These are phyloP conservation scores for Magnusiomyces magnusii DNA, from an alignment of 1,139 yeast species.

Conservation along the genomic window DNA sequence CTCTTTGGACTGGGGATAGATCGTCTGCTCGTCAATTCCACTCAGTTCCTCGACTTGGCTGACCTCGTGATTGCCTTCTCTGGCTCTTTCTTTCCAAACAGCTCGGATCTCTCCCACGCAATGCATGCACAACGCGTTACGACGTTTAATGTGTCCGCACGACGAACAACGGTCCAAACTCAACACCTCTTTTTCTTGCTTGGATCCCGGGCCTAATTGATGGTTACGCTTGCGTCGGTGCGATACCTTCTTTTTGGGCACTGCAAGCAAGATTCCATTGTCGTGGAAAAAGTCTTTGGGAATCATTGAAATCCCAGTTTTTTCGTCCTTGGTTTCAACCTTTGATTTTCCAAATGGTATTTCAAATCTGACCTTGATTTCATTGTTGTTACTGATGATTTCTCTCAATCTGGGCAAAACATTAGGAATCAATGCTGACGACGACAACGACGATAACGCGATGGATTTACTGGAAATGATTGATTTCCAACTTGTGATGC, in stretches of 20 bases:
- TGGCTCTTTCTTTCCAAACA: constrained; percentile 52
- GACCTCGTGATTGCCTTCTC: constrained; percentile 19
- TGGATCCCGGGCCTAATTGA: constrained; percentile 74
- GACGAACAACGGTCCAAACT: constrained; percentile 89
- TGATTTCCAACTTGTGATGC: not conserved
- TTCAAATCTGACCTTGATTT: constrained; percentile 13
- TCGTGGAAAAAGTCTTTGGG: constrained; percentile 12
- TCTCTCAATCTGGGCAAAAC: constrained; percentile 20
- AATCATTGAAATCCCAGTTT: constrained; percentile 6
- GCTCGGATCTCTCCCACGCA: constrained; percentile 77
- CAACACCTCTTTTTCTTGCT: constrained; percentile 66
- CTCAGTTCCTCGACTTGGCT: constrained; percentile 44
- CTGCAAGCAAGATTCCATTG: constrained; percentile 68
- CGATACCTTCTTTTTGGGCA: constrained; percentile 88
- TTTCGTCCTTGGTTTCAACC: constrained; percentile 12
- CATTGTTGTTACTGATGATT: constrained; percentile 14
- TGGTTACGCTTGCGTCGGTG: constrained; percentile 78
- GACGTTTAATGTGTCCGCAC: constrained; percentile 86
- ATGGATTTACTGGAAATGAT: not conserved
- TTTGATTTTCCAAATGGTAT: constrained; percentile 17
- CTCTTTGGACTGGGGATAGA: constrained; percentile 71
- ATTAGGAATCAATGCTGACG: constrained; percentile 15
- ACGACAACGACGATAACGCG: not conserved
- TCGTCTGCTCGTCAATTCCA: constrained; percentile 42
- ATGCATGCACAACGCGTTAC: constrained; percentile 87